These are phyloP conservation scores for Colletotrichum higginsianum DNA, from an alignment of 2,329 filamentous ascomycete genomes.

Conservation along the genomic window DNA sequence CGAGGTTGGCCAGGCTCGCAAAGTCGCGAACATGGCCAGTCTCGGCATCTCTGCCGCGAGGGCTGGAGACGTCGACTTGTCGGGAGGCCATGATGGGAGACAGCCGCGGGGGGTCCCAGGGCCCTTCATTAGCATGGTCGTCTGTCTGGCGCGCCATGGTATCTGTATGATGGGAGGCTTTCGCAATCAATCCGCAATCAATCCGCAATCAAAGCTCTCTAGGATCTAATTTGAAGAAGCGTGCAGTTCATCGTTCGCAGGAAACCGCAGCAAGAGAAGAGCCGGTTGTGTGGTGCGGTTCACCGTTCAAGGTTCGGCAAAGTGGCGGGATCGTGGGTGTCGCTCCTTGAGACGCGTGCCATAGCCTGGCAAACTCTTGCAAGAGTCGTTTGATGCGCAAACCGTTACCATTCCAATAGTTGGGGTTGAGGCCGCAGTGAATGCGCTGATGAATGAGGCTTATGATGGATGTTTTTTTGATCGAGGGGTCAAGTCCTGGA, in stretches of 20 bases:
- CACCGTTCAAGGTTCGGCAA: background rate
- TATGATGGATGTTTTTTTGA: background rate
- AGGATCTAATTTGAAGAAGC: background rate
- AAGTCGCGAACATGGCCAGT: background rate
- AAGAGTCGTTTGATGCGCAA: background rate
- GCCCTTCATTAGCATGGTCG: background rate
- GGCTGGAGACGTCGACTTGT: background rate
- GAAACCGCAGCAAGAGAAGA: background rate
- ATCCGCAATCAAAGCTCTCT: background rate
- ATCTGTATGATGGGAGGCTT: too few species aligned
- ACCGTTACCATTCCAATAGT: conserved; percentile 8
- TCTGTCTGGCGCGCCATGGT: conserved; percentile 6
- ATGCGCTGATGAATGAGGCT: background rate
- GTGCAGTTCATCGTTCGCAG: background rate
- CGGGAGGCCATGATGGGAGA: background rate
- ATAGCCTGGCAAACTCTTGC: conserved; percentile 11
- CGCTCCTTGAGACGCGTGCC: conserved; percentile 3
- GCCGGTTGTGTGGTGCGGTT: background rate
- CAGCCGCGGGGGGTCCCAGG: background rate
- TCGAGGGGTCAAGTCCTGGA: background rate
- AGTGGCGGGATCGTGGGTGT: conserved; percentile 6
- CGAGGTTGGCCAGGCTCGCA: background rate
- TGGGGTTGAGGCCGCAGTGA: background rate
- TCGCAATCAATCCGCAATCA: background rate
- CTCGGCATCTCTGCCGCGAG: conserved; percentile 21